Conservation (phyloP, 2,329 filamentous ascomycete genomes). For the Claviceps sp. region DNA sequence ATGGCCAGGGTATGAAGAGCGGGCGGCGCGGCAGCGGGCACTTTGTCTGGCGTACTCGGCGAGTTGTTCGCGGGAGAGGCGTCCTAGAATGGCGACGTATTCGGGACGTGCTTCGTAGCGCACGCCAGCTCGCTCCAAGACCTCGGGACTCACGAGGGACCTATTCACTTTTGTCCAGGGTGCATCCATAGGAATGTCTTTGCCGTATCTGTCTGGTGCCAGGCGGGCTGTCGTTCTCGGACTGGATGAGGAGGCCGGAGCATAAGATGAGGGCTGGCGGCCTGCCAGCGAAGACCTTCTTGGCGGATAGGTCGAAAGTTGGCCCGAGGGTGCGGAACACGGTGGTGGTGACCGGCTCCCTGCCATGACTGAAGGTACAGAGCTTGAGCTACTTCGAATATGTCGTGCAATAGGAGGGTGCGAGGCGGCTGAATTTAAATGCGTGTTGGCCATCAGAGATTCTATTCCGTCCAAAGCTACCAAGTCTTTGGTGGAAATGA, state of each 20-base stretch:
- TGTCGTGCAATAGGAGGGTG: conserved; percentile 26
- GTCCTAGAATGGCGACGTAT: conserved; percentile 46
- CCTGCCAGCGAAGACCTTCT: conserved; percentile 15
- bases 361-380: conserved; percentile 22
- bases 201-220: conserved; percentile 43
- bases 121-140: conserved; percentile 37
- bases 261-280: conserved; percentile 10
- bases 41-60: conserved; percentile 36
- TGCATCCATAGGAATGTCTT: conserved; percentile 41
- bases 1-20: conserved; percentile 12
- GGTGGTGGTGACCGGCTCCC: conserved; percentile 10
- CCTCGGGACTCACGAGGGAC: conserved; percentile 39
- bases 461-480: conserved; percentile 33
- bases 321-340: conserved; percentile 15
- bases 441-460: conserved; percentile 27
- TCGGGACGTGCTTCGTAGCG: conserved; percentile 46
- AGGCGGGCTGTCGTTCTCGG: conserved; percentile 24
- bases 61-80: conserved; percentile 38
- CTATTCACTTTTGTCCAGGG: conserved; percentile 45
- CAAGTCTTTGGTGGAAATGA: conserved; percentile 43
- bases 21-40: conserved; percentile 30
- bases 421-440: conserved; percentile 20
- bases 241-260: conserved; percentile 13
- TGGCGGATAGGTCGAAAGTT: conserved; percentile 16
- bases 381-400: conserved; percentile 17